Conservation (phyloP, 164 flowering plant species). For the Umbellularia californica region DNA sequence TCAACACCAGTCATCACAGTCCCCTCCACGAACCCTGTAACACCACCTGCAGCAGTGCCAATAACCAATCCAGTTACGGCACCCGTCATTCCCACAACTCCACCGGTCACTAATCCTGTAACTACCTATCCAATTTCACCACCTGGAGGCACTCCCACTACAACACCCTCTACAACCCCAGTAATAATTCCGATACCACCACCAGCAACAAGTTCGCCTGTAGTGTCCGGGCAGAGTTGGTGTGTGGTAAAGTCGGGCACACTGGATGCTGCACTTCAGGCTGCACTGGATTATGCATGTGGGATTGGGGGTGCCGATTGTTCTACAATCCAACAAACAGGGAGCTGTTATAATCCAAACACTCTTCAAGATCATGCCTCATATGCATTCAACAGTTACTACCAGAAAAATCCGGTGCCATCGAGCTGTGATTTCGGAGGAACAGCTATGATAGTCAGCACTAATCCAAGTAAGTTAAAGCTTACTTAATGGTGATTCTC, state of each 20-base stretch:
- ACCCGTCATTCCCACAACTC: conserved; percentile 9
- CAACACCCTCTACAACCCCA: conserved; percentile 29
- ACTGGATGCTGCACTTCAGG: conserved; percentile 48
- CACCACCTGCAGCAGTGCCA: background rate
- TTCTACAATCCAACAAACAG: conserved; percentile 66
- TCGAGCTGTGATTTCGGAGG: conserved; percentile 92
- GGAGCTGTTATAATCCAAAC: conserved; percentile 71
- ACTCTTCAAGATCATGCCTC: conserved; percentile 82
- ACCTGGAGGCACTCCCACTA: conserved; percentile 26
- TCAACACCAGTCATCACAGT: conserved; percentile 15
- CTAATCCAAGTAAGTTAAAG: conserved; percentile 78
- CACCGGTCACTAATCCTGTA: conserved; percentile 40
- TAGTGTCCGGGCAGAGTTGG: conserved; percentile 73
- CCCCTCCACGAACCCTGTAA: conserved; percentile 4
- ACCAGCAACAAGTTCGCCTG: conserved; percentile 41
- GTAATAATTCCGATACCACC: conserved; percentile 34
- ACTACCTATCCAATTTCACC: conserved; percentile 39
- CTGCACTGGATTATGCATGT: conserved; percentile 91
- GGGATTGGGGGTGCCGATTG: conserved; percentile 88
- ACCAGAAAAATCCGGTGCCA: conserved; percentile 66
- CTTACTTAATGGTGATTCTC: background rate
- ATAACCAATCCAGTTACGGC: conserved; percentile 12
- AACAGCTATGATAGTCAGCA: conserved; percentile 45
- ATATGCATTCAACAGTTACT: conserved; percentile 87
- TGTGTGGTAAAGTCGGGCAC: conserved; percentile 76